A percentile compares a stretch with the other conserved stretches of the same genome.
phyloP scores from a whole-genome alignment of 1,284 basidiomycete genomes.

The Meripilus lineatus region DNA sequence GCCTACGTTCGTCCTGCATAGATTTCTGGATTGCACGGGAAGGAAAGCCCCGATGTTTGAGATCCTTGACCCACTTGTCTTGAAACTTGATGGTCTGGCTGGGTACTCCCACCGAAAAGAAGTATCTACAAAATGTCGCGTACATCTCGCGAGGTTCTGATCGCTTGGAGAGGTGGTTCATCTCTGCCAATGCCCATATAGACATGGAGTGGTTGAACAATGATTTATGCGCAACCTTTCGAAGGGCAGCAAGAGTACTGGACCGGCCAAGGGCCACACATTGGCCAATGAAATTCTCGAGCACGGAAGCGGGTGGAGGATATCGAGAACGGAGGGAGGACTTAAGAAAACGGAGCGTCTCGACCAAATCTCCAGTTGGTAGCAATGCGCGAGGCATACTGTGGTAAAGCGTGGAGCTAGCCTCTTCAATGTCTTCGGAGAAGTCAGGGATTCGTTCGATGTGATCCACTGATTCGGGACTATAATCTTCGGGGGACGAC shows the following conservation, averaged over 20 bases:
- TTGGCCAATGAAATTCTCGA: neutral
- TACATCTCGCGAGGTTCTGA: conserved; percentile 18
- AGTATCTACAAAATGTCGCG: conserved; percentile 27
- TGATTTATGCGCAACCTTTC: conserved; percentile 15
- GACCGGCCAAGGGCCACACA: conserved; percentile 6
- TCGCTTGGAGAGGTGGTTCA: conserved; percentile 27
- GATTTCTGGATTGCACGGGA: too few species aligned
- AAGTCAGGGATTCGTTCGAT: neutral
- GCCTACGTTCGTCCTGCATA: too few species aligned
- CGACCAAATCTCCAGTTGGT: neutral
- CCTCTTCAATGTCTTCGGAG: too few species aligned
- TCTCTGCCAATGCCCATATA: conserved; percentile 35
- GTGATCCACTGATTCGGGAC: too few species aligned
- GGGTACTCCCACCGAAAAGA: conserved; percentile 32
- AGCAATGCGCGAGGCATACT: neutral
- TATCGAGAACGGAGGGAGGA: too few species aligned
- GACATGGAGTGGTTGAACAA: too few species aligned
- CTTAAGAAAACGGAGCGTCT: too few species aligned
- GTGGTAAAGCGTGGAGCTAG: neutral
- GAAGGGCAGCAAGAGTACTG: conserved; percentile 15
- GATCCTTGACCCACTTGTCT: neutral
- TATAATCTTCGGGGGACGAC: neutral
- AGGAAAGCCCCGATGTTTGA: neutral
- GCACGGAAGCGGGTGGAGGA: neutral
- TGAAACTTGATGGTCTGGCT: conserved; percentile 4